Evolutionary conservation across 2,329 filamentous ascomycete species (phyloP), one percentile per base, ranked within the genome.

Genomic region (Xylaria sp.): DNA sequence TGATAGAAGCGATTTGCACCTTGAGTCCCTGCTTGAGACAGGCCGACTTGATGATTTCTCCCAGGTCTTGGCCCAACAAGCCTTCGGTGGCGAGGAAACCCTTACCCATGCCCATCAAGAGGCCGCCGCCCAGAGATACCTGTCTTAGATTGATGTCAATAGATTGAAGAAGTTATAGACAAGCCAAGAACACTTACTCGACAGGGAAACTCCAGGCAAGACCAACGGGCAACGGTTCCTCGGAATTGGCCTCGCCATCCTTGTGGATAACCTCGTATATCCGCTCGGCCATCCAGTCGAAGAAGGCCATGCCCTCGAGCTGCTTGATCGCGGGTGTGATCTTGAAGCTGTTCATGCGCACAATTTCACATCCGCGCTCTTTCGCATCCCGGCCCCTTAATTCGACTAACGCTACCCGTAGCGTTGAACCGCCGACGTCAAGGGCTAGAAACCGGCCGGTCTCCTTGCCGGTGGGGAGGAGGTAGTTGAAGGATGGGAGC

Each of bases 181-280:
- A 42, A 30, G 23, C 30, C 62, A 42, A 52, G 37, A n/a, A 7
- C 46, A 77, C 83, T 70, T 76, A 87, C 85, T 88, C 83, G 50
- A 89, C 84, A 30, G 86, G 86, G 66, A 89, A 89, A 60, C 85
- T 88, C 85, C 86, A 89, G 4, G 86, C 83, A 62, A 88, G 71
- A 1, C 85, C 85, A 74, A 87, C 77, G 7, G 80, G 80, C 55
- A 88, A 73, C 34, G 80, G 78, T 1, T 75, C 71, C 59, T 74
- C 71, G 19, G 70, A 72, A 2, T 73, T 70, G 50, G 75, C 73
- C 19, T 76, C 67, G 16, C 51, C 63, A 44, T 78, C 79, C 49
- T 75, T 74, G 5, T 75, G 72, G 9, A 88, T 73, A 1, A 83
- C 84, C 53, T 86, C 80, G 55, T 76, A 70, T 66, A 88, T 85